phyloP scores from a whole-genome alignment of 129 eudicot genomes.

The Calendula officinalis region DNA sequence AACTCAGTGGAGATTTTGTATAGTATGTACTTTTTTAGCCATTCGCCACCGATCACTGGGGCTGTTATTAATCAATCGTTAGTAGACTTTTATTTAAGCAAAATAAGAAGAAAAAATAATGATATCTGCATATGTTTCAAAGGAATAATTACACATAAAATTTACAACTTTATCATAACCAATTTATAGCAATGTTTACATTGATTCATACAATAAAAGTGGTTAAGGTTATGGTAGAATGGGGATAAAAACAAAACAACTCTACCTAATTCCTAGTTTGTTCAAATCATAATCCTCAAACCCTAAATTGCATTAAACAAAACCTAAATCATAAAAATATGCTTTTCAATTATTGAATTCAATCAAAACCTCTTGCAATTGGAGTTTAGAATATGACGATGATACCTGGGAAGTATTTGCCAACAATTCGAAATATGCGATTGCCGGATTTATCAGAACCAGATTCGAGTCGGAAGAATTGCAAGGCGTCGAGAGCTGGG shows the following conservation, averaged over 20 bases:
- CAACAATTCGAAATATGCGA: slow-evolving; percentile 82
- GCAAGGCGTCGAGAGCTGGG: slow-evolving; percentile 77
- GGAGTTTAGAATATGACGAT: not conserved
- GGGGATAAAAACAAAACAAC: too few relatives aligned
- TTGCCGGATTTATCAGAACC: slow-evolving; percentile 70
- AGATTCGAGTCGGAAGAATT: slow-evolving; percentile 59
- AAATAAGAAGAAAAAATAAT: too few relatives aligned
- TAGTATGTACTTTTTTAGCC: slow-evolving; percentile 76
- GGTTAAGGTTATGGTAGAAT: too few relatives aligned
- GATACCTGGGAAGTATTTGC: slow-evolving; percentile 86
- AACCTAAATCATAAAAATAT: not conserved
- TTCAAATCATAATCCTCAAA: too few relatives aligned
- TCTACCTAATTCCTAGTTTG: too few relatives aligned
- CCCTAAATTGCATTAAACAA: too few relatives aligned
- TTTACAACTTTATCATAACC: not conserved
- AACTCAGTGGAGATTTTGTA: slow-evolving; percentile 67
- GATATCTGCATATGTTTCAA: too few relatives aligned
- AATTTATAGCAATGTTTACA: too few relatives aligned
- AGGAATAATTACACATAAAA: not conserved
- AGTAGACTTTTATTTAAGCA: not conserved
- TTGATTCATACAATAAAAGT: too few relatives aligned
- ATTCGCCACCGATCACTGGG: slow-evolving; percentile 58
- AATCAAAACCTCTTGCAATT: not conserved
- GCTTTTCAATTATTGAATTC: too few relatives aligned
- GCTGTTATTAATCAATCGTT: slow-evolving; percentile 40